Evolutionary conservation across 2,329 filamentous ascomycete genomes (phyloP), one percentile per base, ranked within the genome.

Genomic region (Calycina herbarum): DNA sequence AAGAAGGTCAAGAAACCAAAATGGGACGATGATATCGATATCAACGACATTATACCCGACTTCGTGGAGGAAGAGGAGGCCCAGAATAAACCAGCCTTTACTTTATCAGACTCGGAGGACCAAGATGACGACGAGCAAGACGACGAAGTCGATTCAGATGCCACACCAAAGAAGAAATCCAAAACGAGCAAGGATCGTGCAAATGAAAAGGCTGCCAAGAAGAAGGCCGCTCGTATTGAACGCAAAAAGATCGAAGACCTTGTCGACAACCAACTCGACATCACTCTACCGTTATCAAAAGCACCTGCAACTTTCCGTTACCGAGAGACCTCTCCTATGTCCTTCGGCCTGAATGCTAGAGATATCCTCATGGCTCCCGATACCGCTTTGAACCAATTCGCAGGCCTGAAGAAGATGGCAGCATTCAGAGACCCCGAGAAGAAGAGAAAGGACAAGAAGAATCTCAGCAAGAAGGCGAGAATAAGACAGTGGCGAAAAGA

Each of bases 11-110:
- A 92, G 83, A 96, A 96, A 80, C 93, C 92, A 10, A 91, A 88
- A 68, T 99, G 94, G 90, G 92, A 97, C 73, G 93, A 98, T 74
- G 95, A 99, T 76, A 97, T 99, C 73, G 94, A 98, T 76, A 98
- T 99, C 80, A 93, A 91, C 67, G 94, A 97, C 77, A 84, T 97
- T 61, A 81, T 97, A 33, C 93, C 93, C 1, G 92, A 96, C 67
- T 97, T 96, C 75, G 87, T 92, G 24, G 91, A 92, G 31, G 86
- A 86, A 6, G 80, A 83, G 45, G 64, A 60, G 67, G 65, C 76
- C 58, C 73, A 76, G 33, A 78, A 82, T 61, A 79, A 82, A 60
- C 85, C 86, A 24, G 79, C 80, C 1, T 78, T 90, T 66, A 79
- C 80, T 1, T 79, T 89, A 1, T 86, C 86, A 5, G 85, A 89